Evolutionary conservation across 345 rosid species (phyloP).

Genomic region (Syzygium aromaticum): DNA sequence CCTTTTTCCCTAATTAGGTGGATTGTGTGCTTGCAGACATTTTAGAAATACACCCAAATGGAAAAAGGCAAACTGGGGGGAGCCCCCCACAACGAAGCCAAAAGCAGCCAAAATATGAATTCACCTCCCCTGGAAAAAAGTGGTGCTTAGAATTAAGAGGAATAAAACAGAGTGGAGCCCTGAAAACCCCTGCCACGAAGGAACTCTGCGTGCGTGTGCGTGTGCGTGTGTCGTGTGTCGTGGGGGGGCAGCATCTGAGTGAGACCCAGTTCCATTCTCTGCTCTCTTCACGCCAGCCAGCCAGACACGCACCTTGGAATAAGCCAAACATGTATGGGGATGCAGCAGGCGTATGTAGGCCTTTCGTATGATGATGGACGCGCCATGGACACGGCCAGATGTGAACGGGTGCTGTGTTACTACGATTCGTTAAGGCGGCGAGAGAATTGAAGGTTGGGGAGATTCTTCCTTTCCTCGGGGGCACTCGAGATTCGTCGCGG

Average conservation of each 20-base stretch:
- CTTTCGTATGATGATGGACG: neutral
- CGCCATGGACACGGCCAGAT: too few species aligned
- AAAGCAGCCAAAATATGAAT: neutral
- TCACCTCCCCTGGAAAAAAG: neutral
- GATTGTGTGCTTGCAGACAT: neutral
- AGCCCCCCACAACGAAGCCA: neutral
- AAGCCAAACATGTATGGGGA: neutral
- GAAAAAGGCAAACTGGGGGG: constrained; percentile 8
- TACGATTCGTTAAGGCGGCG: too few species aligned
- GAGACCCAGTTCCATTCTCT: too few species aligned
- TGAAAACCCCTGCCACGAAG: too few species aligned
- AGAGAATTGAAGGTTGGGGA: too few species aligned
- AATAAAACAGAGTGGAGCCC: neutral
- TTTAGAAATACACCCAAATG: neutral
- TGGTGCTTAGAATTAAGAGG: neutral
- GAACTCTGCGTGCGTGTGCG: too few species aligned
- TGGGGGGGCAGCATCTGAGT: too few species aligned
- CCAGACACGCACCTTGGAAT: neutral
- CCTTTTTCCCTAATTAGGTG: neutral
- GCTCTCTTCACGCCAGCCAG: too few species aligned
- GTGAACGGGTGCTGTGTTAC: too few species aligned
- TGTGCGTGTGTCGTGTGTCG: too few species aligned
- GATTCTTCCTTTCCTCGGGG: too few species aligned
- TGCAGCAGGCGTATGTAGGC: neutral
- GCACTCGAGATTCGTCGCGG: too few species aligned